Conservation (phyloP, 805 yeast genomes). For the Isabelozyma pseudorhagii region DNA sequence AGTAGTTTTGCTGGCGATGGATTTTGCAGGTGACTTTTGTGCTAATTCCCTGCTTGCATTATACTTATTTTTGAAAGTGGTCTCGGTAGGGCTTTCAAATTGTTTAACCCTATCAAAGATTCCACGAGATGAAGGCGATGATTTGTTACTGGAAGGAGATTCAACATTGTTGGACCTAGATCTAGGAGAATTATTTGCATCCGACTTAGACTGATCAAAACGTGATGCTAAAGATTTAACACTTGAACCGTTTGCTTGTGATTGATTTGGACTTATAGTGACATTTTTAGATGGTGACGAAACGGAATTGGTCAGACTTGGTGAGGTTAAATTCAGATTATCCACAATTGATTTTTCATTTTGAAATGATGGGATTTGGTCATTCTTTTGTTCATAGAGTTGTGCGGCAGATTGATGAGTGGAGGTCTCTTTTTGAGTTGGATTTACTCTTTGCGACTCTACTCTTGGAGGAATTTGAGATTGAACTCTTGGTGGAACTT, state of each 20-base stretch:
- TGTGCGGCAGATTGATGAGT: no score
- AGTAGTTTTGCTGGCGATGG: not conserved
- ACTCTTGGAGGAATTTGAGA: not conserved
- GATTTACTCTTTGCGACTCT: not conserved
- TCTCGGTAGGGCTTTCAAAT: constrained; percentile 26
- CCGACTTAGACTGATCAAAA: constrained; percentile 7
- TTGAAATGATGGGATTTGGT: not conserved
- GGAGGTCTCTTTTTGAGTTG: not conserved
- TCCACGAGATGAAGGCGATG: constrained; percentile 1
- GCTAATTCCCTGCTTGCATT: not conserved
- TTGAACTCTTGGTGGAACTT: not conserved
- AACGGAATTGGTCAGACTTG: constrained; percentile 1
- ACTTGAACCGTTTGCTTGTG: not conserved
- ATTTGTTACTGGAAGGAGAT: not conserved
- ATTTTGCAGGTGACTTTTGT: not conserved
- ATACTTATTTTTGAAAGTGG: no score
- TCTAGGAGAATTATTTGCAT: constrained; percentile 17
- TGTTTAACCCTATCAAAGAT: constrained; percentile 36
- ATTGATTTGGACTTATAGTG: not conserved
- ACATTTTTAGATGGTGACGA: not conserved
- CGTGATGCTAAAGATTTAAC: constrained; percentile 2
- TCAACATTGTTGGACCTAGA: constrained; percentile 6
- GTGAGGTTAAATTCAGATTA: constrained; percentile 11
- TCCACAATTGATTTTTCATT: constrained; percentile 1
- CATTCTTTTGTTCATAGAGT: not conserved